Evolutionary conservation across 1,284 basidiomycete species (phyloP).

Genomic region (Ceratobasidium theobromae): DNA sequence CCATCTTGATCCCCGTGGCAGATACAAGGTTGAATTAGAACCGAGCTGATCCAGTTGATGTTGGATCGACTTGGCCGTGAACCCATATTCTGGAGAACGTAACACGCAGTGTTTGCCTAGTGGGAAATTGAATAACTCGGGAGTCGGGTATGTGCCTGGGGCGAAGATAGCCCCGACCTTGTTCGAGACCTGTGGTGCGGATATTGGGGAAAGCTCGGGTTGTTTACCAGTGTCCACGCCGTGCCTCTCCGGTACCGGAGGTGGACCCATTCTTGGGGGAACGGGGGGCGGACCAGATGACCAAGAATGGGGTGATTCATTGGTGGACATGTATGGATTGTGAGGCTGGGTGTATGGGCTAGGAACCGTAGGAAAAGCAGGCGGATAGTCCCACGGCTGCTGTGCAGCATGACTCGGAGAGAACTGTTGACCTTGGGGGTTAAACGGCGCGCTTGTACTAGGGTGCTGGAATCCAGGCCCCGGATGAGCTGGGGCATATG

Average conservation of each 20-base stretch:
- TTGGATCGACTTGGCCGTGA: slow-evolving; percentile 37
- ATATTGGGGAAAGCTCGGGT: not conserved
- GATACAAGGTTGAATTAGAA: slow-evolving; percentile 38
- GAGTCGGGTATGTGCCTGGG: slow-evolving; percentile 39
- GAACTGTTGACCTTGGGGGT: slow-evolving; percentile 4
- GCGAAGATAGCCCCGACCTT: slow-evolving; percentile 37
- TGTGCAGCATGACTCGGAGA: not conserved
- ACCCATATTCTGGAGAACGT: slow-evolving; percentile 27
- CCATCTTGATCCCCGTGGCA: slow-evolving; percentile 37
- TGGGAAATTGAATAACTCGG: slow-evolving; percentile 37
- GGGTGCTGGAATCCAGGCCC: not conserved
- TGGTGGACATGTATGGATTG: not conserved
- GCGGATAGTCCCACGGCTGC: not conserved
- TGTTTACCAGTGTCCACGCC: not conserved
- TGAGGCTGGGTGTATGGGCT: not conserved
- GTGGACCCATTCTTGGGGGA: slow-evolving; percentile 7
- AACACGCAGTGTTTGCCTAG: slow-evolving; percentile 34
- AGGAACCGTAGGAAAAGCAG: not conserved
- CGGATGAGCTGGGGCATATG: no score
- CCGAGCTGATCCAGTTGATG: slow-evolving; percentile 37
- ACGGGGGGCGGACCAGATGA: slow-evolving; percentile 6
- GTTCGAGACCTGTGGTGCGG: not conserved
- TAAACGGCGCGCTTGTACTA: not conserved
- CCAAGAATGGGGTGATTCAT: not conserved
- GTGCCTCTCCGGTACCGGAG: slow-evolving; percentile 13